Evolutionary conservation across 2,329 filamentous ascomycete species (phyloP), one percentile per base, ranked within the genome.

Genomic region (Calonectria henricotiae): DNA sequence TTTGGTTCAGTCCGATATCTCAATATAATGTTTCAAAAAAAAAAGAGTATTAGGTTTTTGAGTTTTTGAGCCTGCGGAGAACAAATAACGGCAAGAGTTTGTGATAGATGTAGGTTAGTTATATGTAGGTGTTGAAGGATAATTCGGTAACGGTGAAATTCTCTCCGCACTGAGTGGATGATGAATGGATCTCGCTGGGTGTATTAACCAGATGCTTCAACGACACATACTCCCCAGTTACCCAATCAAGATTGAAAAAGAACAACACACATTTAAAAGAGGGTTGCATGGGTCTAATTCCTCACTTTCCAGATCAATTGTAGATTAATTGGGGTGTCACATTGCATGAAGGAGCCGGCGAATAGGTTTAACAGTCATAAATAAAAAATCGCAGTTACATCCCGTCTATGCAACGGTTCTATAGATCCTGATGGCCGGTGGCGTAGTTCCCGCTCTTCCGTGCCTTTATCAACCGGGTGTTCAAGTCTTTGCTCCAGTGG

Each of bases 401-500:
- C 35, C 11, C 32, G 17, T 17, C 20, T n/a, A 58, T 58, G 51
- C 6, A 20, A 25, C 25, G 17, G 15, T 51, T 73, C 79, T 86
- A 79, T 72, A 86, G 66, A 68, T 82, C 76, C 70, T 81, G 71
- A 60, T 78, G 78, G 54, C 74, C 66, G 60, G 71, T 78, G 23
- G 66, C 44, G 75, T 41, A 66, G 74, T 69, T 73, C 70, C 66
- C 70, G 80, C 39, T 61, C 75, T 82, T 80, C 35, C 82, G 75
- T 69, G 77, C 76, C 17, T 71, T 78, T 49, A 75, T 78, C 66
- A 87, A 74, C 64, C 80, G 80, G 49, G 80, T 74, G 68, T 79
- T 74, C 70, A 87, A 70, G 67, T 85, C 84, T 64, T 77, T 76
- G 65, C 86, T 87, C 87, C 87, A 89, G 62, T 86, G 82, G 2